Base-by-base conservation (phyloP, 495 filamentous ascomycete species). In the Extremus antarcticus region DNA sequence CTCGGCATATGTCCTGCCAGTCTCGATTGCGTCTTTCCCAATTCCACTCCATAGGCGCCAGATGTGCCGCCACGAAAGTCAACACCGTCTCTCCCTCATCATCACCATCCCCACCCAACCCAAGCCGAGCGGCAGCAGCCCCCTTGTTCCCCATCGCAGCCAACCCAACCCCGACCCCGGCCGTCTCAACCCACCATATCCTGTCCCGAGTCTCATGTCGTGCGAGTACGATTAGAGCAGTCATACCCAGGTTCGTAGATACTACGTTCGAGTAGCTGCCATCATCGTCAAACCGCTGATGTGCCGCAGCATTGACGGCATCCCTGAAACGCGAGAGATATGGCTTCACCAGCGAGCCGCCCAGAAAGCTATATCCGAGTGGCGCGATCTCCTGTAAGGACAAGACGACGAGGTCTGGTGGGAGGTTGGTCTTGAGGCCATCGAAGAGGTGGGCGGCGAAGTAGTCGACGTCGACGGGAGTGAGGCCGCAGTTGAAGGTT, bases 61-160 rank as follows among this genome's bases (percentile, higher is more conserved):
- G 73, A 68, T 98, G 92, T n/a, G 88, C 85, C 17, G 87, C 82
- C 11, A 94, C 80, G 55, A 95, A 87, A 0, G 87, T 94, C 41
- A 97, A 67, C 58, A 85, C 80, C 1, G 80, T 72, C 11, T 73
- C 72, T 35, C 73, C 66, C 3, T 65, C 59, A 4, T 55, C 22
- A 17, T 50, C 50, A 66, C 38, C 21, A 61, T 55, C 40, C 11
- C 25, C 38, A 2, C 61, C 62, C 58, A 80, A 84, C 1, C 76
- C 76, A 50, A 95, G 64, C 29, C 88, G 73, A 25, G 90, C 74
- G 0, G 86, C 92, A 4, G 92, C 87, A 8, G 88, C 90, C 22
- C 90, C 92, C 65, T 98, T 98, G 63, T 95, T 95, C 3, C 89
- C 90, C 87, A 95, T 92, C 29, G 86, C 82, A 51, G 79, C 79